Percentiles rank a stretch among this genome's conserved stretches.
Conservation (phyloP, 2,329 filamentous ascomycete genomes). For the Colletotrichum liaoningense region DNA sequence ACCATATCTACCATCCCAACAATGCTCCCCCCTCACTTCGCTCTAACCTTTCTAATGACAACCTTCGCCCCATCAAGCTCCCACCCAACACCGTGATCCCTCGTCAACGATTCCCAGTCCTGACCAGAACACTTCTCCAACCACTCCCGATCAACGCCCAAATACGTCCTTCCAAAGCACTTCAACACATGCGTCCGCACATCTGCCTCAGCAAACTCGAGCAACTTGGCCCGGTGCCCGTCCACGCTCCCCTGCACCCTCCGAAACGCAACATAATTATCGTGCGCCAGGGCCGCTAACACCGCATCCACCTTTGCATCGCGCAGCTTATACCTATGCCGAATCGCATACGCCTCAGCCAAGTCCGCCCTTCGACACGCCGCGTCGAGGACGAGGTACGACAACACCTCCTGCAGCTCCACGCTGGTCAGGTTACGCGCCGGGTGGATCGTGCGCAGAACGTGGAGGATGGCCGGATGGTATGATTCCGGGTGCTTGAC, state of each 20-base stretch:
- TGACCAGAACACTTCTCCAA: conserved; percentile 76
- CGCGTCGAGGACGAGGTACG: conserved; percentile 87
- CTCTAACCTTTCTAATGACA: conserved; percentile 73
- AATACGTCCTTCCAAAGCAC: conserved; percentile 85
- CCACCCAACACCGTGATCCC: conserved; percentile 85
- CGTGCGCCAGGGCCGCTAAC: conserved; percentile 77
- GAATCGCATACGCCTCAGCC: conserved; percentile 76
- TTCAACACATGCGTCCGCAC: conserved; percentile 84
- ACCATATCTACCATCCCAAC: not conserved
- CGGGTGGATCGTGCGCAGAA: conserved; percentile 78
- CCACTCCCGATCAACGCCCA: conserved; percentile 75
- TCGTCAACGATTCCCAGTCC: conserved; percentile 78
- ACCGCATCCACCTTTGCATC: conserved; percentile 77
- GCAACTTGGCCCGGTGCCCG: conserved; percentile 80
- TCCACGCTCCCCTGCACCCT: conserved; percentile 78
- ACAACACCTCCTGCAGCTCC: conserved; percentile 82
- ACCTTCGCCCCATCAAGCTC: conserved; percentile 78
- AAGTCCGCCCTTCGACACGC: conserved; percentile 86
- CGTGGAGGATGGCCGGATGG: conserved; percentile 84
- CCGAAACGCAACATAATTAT: conserved; percentile 87
- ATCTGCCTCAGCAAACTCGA: conserved; percentile 84
- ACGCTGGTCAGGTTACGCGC: conserved; percentile 74
- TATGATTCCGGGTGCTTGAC: conserved; percentile 89
- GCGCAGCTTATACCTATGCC: conserved; percentile 68
- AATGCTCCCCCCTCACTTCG: conserved; percentile 9